A percentile compares a stretch with the other conserved stretches of the same genome.
phyloP scores from a whole-genome alignment of 208 protist genomes.

The Crithidia thermophila region DNA sequence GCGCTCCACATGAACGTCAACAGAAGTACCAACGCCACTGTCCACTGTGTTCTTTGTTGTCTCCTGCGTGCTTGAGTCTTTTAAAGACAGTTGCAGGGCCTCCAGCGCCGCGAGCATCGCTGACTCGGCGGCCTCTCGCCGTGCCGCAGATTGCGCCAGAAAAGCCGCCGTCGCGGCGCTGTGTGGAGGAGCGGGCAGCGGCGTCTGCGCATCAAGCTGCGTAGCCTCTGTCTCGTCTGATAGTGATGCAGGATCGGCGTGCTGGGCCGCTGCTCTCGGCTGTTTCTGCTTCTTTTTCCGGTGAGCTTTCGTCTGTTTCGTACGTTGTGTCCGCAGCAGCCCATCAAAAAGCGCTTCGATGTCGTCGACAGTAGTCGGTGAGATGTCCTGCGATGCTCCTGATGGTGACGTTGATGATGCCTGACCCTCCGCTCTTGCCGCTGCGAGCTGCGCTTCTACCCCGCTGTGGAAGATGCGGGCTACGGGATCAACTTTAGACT shows the following conservation, averaged over 20 bases:
- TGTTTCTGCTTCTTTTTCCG: too few relatives aligned
- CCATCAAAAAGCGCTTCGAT: neutral
- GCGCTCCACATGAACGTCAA: too few relatives aligned
- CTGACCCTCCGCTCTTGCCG: too few relatives aligned
- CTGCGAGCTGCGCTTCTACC: conserved; percentile 27
- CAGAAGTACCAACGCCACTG: too few relatives aligned
- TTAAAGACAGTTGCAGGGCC: conserved; percentile 4
- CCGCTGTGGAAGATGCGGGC: conserved; percentile 20
- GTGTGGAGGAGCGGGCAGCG: neutral
- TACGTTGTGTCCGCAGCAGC: neutral
- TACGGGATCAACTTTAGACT: neutral
- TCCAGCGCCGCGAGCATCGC: conserved; percentile 27
- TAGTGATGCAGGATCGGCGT: neutral
- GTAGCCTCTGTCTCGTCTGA: neutral
- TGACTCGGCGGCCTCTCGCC: conserved; percentile 1
- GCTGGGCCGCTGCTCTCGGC: neutral
- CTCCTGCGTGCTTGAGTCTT: neutral
- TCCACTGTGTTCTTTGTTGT: neutral
- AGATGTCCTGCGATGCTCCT: neutral
- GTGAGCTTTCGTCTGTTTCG: neutral
- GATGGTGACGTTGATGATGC: neutral
- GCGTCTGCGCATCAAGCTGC: neutral
- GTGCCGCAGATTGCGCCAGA: conserved; percentile 15
- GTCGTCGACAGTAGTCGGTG: neutral
- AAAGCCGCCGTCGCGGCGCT: conserved; percentile 8